These are phyloP conservation scores for Nakazawaea wyomingensis DNA, from an alignment of 805 yeast species.

Conservation along the genomic window DNA sequence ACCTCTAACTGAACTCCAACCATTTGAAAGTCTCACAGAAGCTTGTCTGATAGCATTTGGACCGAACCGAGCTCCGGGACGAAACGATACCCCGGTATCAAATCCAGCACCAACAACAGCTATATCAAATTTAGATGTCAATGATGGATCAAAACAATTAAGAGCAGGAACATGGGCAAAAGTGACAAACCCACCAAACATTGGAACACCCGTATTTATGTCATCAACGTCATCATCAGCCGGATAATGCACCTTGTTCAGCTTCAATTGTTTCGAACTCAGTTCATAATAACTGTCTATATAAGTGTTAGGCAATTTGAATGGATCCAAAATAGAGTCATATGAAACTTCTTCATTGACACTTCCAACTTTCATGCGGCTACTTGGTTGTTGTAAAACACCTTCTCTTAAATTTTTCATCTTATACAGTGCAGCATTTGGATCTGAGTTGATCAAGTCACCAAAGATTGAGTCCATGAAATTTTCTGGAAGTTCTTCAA, in stretches of 20 bases:
- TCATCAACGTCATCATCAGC: constrained; percentile 32
- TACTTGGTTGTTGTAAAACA: constrained; percentile 2
- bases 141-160: constrained; percentile 37
- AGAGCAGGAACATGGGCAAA: constrained; percentile 41
- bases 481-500: constrained; percentile 9
- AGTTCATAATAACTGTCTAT: constrained; percentile 14
- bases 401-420: constrained; percentile 12
- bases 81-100: constrained; percentile 50
- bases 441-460: constrained; percentile 15
- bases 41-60: constrained; percentile 47
- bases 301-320: constrained; percentile 2
- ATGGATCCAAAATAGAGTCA: constrained; percentile 4
- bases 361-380: neutral
- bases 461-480: constrained; percentile 24
- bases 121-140: constrained; percentile 31
- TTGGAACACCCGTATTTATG: constrained; percentile 13
- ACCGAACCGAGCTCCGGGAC: constrained; percentile 58
- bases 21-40: constrained; percentile 40
- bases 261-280: constrained; percentile 16
- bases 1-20: constrained; percentile 36
- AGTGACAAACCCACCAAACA: constrained; percentile 45
- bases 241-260: constrained; percentile 26
- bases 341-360: neutral
- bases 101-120: constrained; percentile 58
- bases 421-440: constrained; percentile 12